phyloP scores from a whole-genome alignment of 495 filamentous ascomycete genomes.

The Peziza echinospora region DNA sequence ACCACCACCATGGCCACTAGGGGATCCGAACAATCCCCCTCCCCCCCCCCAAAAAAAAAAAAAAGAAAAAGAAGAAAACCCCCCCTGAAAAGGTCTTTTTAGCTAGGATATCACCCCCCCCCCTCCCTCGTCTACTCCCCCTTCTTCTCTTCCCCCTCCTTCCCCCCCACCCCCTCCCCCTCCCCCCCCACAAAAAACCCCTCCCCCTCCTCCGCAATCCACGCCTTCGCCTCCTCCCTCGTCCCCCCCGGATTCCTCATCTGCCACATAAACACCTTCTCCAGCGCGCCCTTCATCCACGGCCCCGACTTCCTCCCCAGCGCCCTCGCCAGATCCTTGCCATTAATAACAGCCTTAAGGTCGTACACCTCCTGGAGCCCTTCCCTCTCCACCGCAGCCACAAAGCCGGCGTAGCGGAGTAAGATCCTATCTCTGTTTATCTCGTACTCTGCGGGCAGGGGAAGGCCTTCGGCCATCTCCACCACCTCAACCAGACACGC shows the following conservation, averaged over 20 bases:
- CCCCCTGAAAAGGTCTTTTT: no score
- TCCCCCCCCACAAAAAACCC: background rate
- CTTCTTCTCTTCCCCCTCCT: background rate
- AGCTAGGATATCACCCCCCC: no score
- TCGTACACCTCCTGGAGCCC: slow-evolving; percentile 25
- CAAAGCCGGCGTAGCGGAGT: slow-evolving; percentile 25
- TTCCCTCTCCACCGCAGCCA: slow-evolving; percentile 24
- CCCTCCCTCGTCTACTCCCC: no score
- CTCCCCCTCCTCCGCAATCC: slow-evolving; percentile 33
- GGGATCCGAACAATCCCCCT: no score
- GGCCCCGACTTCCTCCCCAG: slow-evolving; percentile 40
- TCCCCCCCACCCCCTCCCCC: background rate
- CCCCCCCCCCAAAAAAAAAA: no score
- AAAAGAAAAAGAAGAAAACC: no score
- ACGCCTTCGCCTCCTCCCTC: slow-evolving; percentile 39
- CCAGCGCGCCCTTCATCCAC: slow-evolving; percentile 57
- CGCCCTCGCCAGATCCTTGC: slow-evolving; percentile 37
- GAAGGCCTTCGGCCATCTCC: slow-evolving; percentile 16
- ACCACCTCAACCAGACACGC: slow-evolving; percentile 45
- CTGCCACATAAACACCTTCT: slow-evolving; percentile 63
- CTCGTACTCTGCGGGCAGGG: background rate
- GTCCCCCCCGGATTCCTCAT: slow-evolving; percentile 51
- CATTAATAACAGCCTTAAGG: slow-evolving; percentile 18
- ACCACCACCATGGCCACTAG: no score
- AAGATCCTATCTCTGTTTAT: no score